phyloP scores from a whole-genome alignment of 1,284 basidiomycete genomes.

The Marasmius fiardii region DNA sequence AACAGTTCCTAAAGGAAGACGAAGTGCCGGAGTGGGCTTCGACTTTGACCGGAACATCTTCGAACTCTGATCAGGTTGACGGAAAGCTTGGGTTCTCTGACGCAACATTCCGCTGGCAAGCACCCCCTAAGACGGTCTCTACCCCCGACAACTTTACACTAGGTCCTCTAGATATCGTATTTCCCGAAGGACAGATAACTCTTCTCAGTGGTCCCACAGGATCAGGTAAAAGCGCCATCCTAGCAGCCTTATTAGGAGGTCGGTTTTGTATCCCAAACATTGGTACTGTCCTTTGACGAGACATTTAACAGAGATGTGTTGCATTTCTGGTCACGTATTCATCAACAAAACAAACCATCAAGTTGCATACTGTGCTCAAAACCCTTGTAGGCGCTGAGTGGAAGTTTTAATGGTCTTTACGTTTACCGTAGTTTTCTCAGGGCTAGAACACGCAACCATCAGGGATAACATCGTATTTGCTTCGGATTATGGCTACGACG shows the following conservation, averaged over 20 bases:
- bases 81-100: slow-evolving; percentile 47
- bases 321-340: slow-evolving; percentile 53
- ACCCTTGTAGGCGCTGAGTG: slow-evolving; percentile 45
- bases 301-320: slow-evolving; percentile 59
- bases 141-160: slow-evolving; percentile 42
- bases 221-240: slow-evolving; percentile 73
- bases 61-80: slow-evolving; percentile 13
- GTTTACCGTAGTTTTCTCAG: slow-evolving; percentile 26
- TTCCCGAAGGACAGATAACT: slow-evolving; percentile 58
- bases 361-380: slow-evolving; percentile 67
- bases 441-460: slow-evolving; percentile 75
- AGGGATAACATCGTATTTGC: slow-evolving; percentile 83
- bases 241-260: slow-evolving; percentile 68
- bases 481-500: slow-evolving; percentile 59
- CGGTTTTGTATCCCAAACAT: slow-evolving; percentile 16
- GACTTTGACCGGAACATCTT: slow-evolving; percentile 34
- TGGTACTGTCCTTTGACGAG: neutral
- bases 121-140: slow-evolving; percentile 25
- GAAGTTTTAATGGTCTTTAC: slow-evolving; percentile 5
- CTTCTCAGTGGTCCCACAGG: slow-evolving; percentile 76
- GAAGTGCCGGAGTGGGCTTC: slow-evolving; percentile 70
- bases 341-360: slow-evolving; percentile 63
- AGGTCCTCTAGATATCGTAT: slow-evolving; percentile 55
- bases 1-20: slow-evolving; percentile 55
- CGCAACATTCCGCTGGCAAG: slow-evolving; percentile 58